Evolutionary conservation across 306 rosid genomes (phyloP).

Genomic region (Citrullus amarus): DNA sequence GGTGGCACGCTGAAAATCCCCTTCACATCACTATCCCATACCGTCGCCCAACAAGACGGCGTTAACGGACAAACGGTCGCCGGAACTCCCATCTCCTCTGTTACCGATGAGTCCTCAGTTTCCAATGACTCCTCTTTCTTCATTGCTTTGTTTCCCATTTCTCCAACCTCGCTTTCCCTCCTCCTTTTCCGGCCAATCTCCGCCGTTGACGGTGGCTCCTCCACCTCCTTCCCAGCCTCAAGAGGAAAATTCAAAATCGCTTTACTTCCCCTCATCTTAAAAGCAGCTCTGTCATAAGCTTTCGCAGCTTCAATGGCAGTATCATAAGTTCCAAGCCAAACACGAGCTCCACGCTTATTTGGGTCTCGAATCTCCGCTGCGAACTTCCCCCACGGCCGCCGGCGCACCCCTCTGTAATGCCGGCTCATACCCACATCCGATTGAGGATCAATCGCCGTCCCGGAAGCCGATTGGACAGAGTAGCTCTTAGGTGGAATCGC

Average conservation of each 20-base stretch:
- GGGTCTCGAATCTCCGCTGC: constrained; percentile 51
- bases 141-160: not conserved
- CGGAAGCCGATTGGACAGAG: not conserved
- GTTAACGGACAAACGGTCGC: constrained; percentile 19
- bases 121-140: constrained; percentile 10
- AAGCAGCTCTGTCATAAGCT: constrained; percentile 45
- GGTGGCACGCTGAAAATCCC: constrained; percentile 44
- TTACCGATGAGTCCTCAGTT: not conserved
- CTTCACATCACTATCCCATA: constrained; percentile 36
- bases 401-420: constrained; percentile 39
- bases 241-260: constrained; percentile 48
- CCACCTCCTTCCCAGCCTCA: constrained; percentile 11
- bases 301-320: constrained; percentile 42
- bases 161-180: constrained; percentile 4
- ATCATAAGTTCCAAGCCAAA: constrained; percentile 46
- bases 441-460: not conserved
- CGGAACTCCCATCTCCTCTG: not conserved
- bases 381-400: constrained; percentile 44
- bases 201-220: not conserved
- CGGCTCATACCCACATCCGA: not conserved
- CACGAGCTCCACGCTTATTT: constrained; percentile 31
- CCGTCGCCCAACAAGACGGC: constrained; percentile 35
- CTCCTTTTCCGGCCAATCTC: constrained; percentile 16
- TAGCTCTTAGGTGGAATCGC: not conserved
- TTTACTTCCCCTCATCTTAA: constrained; percentile 35